Base-by-base conservation (phyloP, 2,329 filamentous ascomycete genomes). In the Phialemonium atrogriseum region DNA sequence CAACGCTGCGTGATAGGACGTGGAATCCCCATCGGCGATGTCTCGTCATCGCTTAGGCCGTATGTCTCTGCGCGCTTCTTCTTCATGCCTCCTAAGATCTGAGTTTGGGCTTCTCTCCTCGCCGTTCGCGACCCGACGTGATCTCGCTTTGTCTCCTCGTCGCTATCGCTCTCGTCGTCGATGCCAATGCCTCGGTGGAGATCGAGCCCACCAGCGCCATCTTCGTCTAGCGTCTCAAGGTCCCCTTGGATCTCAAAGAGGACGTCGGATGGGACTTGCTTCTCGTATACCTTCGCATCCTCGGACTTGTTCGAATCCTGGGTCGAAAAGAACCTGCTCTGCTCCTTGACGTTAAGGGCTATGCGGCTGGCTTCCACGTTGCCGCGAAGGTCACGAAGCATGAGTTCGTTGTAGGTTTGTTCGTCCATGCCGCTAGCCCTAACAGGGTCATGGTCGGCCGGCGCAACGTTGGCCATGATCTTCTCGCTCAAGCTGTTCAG, bases 401-500 rank as follows among this genome's bases (percentile, higher is more conserved):
- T 71, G 19, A 96, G 63, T 49, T 87, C 69, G 40, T 79, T 75
- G 49, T 80, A 91, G 0, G 80, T 79, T 23, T 77, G 71, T 44
- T 87, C 81, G 38, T 86, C 80, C 47, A 79, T 63, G 2, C 77
- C 79, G 31, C 77, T 73, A 2, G 78, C 73, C 5, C 67, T 70
- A 38, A 79, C 71, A 1, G 73, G 69, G 38, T 80, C 73, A n/a
- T 66, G 60, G 51, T 95, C 87, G 5, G 80, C 76, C 1, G 87
- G 82, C 3, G 82, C 76, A 9, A 94, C 85, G 42, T 88, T 83
- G 28, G 82, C 82, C 71, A 98, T 81, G 52, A 98, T 83, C 58
- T 93, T 95, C 55, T 91, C 86, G 47, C 86, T 94, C 34, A 96
- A 70, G 38, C 73, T 85, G 54, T 98, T 98, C 34, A 98, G 64